These are phyloP conservation scores for Erythrophleum ivorense DNA, from an alignment of 331 rosid genomes.

Conservation along the genomic window DNA sequence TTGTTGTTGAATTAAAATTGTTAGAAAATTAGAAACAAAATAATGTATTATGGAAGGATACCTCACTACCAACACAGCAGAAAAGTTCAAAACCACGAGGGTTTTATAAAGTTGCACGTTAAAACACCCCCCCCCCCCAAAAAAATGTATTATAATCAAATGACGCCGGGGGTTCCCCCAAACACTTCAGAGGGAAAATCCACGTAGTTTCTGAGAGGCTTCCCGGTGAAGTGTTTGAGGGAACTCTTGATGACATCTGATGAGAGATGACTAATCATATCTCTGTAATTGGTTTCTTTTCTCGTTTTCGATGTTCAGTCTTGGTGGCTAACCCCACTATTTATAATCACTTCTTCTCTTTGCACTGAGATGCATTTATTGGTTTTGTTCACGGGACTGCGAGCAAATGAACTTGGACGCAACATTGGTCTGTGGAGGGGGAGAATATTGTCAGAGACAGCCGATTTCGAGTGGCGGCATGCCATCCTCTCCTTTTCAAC, in stretches of 20 bases:
- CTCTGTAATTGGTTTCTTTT: too few species aligned
- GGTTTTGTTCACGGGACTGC: conserved; percentile 21
- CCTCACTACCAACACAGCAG: too few species aligned
- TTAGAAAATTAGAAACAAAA: too few species aligned
- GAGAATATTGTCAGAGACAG: conserved; percentile 38
- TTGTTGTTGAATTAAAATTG: too few species aligned
- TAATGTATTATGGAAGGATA: too few species aligned
- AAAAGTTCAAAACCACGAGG: too few species aligned
- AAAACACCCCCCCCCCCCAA: too few species aligned
- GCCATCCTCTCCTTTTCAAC: conserved; percentile 12
- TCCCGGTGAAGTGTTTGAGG: conserved; percentile 12
- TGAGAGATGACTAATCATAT: too few species aligned
- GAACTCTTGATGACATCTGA: conserved; percentile 40
- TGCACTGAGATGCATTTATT: conserved; percentile 35
- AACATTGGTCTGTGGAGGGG: conserved; percentile 22
- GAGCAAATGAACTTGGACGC: conserved; percentile 54
- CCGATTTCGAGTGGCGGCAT: conserved; percentile 43
- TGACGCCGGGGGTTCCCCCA: conserved; percentile 37
- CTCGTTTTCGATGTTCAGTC: neutral
- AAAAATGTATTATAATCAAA: neutral
- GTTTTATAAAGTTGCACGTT: too few species aligned
- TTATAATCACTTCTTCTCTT: conserved; percentile 26
- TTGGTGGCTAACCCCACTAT: neutral
- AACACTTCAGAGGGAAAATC: conserved; percentile 43
- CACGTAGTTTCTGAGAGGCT: too few species aligned